Conservation (phyloP, 164 flowering plant genomes). For the Vitis labrusca region DNA sequence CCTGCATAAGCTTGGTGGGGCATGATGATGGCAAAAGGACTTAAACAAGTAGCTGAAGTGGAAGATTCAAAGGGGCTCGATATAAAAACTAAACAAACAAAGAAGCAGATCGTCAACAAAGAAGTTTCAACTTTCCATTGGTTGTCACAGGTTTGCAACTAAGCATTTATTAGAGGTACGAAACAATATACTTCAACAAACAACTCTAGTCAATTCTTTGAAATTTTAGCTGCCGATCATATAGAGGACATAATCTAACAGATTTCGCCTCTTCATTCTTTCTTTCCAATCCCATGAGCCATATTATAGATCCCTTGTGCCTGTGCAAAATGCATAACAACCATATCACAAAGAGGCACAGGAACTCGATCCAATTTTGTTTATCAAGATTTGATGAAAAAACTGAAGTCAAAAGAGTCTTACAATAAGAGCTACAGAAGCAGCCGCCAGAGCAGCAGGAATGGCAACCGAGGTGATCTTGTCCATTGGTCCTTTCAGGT, state of each 20-base stretch:
- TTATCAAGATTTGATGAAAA: background rate
- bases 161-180: background rate
- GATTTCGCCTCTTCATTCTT: constrained; percentile 44
- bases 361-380: too few species aligned
- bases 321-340: constrained; percentile 24
- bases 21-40: too few species aligned
- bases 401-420: constrained; percentile 20
- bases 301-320: constrained; percentile 79
- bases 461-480: constrained; percentile 78
- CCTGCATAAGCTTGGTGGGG: too few species aligned
- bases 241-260: background rate
- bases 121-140: constrained; percentile 5
- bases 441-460: constrained; percentile 58
- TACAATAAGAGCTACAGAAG: constrained; percentile 47
- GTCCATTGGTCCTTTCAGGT: constrained; percentile 65
- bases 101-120: background rate
- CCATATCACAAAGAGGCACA: background rate
- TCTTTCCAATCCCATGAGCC: constrained; percentile 86
- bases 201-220: constrained; percentile 2
- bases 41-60: too few species aligned
- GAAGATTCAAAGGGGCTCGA: too few species aligned
- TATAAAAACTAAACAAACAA: background rate
- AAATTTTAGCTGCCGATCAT: background rate
- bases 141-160: background rate
- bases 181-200: background rate